Evolutionary conservation across 306 rosid species (phyloP), one percentile per base, ranked within the genome.

Genomic region (Styphnolobium japonicum): DNA sequence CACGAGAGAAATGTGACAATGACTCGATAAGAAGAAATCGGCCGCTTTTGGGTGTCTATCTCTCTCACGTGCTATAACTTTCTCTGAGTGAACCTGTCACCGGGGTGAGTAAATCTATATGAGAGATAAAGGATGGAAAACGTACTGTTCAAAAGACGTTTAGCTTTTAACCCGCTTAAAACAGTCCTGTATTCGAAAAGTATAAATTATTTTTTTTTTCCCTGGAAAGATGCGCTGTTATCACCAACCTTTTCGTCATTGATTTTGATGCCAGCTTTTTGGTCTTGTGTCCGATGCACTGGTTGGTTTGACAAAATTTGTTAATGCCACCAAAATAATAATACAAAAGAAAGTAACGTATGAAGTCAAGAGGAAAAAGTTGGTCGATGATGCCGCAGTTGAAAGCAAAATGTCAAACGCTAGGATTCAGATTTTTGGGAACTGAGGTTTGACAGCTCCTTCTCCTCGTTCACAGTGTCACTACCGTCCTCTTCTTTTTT

Each of bases 401-500:
- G 89, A 85, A 88, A 90, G 98, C 96, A 94, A 94, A 89, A 94
- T 90, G 98, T 92, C 98, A 94, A 90, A 90, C 92, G 3, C 97
- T 82, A 89, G 81, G 85, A 71, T 81, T 86, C 84, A 77, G 34
- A 60, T 76, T 87, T 87, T 84, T 76, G 78, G 83, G 87, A 84
- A 83, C 87, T 60, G 80, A 75, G 82, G 76, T 84, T 87, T 80
- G 96, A 84, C 89, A 89, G 88, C 90, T 67, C 74, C 68, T 52
- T 72, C 83, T 73, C 89, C 87, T 87, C 82, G 89, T 83, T 83
- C 80, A 51, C 73, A 0, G 76, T 80, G 71, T 64, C 61, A 33
- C 45, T 11, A n/a, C n/a, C n/a, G n/a, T n/a, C n/a, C n/a, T n/a
- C n/a, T n/a, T n/a, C n/a, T n/a, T n/a, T n/a, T n/a, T n/a, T n/a